A percentile compares a stretch with the other conserved stretches of the same genome.
phyloP scores from a whole-genome alignment of 345 rosid species.

The Microthlaspi erraticum region DNA sequence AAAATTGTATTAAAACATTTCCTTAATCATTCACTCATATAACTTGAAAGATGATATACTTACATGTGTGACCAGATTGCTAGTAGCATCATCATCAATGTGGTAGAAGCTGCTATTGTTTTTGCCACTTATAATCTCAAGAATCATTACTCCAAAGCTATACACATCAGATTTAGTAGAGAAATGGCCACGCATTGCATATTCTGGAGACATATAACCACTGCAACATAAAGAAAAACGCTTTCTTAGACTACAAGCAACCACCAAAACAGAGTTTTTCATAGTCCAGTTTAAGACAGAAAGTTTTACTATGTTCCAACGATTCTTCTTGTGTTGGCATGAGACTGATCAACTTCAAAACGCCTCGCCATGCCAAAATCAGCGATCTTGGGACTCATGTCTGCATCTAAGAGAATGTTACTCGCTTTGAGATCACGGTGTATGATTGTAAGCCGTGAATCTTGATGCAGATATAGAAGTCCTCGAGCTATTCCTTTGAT shows the following conservation, averaged over 20 bases:
- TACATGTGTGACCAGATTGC: conserved; percentile 9
- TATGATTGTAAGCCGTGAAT: conserved; percentile 47
- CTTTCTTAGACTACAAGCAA: neutral
- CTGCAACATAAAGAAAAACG: neutral
- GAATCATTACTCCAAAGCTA: conserved; percentile 9
- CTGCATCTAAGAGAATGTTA: conserved; percentile 51
- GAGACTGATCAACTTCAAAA: conserved; percentile 37
- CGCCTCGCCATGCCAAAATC: conserved; percentile 53
- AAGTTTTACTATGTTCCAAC: conserved; percentile 51
- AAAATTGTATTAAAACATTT: neutral
- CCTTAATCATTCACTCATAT: neutral
- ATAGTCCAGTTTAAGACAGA: neutral
- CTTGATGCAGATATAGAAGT: conserved; percentile 46
- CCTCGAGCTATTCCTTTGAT: conserved; percentile 51
- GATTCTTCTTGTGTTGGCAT: conserved; percentile 44
- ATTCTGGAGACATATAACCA: conserved; percentile 24
- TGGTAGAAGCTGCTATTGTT: neutral
- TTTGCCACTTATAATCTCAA: conserved; percentile 25
- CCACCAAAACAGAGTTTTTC: neutral
- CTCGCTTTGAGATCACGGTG: conserved; percentile 50
- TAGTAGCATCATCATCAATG: neutral
- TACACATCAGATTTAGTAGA: conserved; percentile 21
- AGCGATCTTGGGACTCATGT: conserved; percentile 47
- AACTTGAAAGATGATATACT: neutral
- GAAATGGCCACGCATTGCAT: conserved; percentile 26